Conservation (phyloP, 2,329 filamentous ascomycete species). For the Coccinonectria pachysandricola region DNA sequence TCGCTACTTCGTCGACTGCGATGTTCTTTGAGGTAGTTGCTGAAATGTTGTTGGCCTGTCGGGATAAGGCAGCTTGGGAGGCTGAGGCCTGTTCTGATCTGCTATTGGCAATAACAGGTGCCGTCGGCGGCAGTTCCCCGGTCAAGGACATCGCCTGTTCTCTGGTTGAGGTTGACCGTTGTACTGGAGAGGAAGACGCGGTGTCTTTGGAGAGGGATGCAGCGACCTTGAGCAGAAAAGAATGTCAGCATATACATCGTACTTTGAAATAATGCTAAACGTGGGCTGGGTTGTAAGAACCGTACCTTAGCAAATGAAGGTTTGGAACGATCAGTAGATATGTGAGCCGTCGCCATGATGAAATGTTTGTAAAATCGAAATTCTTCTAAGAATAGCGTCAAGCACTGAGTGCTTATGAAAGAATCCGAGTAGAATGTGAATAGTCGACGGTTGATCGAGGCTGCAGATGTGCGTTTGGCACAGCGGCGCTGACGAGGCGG, state of each 20-base stretch:
- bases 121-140: conserved; percentile 6
- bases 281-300: neutral
- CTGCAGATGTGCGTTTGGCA: conserved; percentile 11
- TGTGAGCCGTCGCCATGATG: conserved; percentile 37
- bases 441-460: conserved; percentile 11
- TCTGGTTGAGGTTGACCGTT: conserved; percentile 16
- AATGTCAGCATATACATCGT: neutral
- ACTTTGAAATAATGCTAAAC: neutral
- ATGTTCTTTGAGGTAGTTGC: conserved; percentile 8
- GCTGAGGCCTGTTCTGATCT: conserved; percentile 11
- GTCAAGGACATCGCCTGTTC: conserved; percentile 14
- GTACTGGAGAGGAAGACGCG: conserved; percentile 20
- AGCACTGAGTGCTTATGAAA: conserved; percentile 8
- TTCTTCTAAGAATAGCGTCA: no score
- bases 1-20: conserved; percentile 17
- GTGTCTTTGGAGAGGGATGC: conserved; percentile 29
- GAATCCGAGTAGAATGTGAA: conserved; percentile 9
- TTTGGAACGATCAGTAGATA: conserved; percentile 39
- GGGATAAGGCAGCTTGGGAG: conserved; percentile 9
- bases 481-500: conserved; percentile 14
- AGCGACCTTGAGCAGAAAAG: conserved; percentile 31
- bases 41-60: conserved; percentile 8
- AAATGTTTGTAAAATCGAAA: no score
- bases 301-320: conserved; percentile 70
- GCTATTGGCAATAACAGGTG: conserved; percentile 19